phyloP scores from a whole-genome alignment of 208 protist species.

The Vickermania ingenoplastis region DNA sequence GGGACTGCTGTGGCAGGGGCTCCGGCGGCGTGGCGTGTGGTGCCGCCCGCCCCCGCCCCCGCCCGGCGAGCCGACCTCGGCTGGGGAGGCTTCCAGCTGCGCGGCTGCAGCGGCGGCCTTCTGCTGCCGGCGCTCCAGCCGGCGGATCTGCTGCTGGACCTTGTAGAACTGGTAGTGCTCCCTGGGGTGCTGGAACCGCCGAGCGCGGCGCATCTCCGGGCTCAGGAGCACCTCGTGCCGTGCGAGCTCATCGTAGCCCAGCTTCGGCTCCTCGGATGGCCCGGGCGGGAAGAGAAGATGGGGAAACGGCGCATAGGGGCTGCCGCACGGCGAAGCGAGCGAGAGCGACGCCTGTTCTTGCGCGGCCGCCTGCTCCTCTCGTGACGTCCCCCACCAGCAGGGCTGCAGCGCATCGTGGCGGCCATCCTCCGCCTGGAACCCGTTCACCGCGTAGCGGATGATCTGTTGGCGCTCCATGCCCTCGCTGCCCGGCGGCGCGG shows the following conservation, averaged over 20 bases:
- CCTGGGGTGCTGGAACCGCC: neutral
- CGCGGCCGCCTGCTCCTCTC: neutral
- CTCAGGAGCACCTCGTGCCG: neutral
- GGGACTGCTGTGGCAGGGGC: too few relatives aligned
- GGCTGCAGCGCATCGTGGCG: neutral
- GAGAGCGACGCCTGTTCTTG: neutral
- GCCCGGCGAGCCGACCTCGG: too few relatives aligned
- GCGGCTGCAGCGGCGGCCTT: too few relatives aligned
- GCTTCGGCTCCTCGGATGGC: too few relatives aligned
- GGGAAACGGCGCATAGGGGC: neutral
- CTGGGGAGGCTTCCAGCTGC: too few relatives aligned
- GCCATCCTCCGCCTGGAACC: neutral
- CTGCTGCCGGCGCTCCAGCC: too few relatives aligned
- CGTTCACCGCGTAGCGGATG: neutral
- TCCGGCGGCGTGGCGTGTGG: too few relatives aligned
- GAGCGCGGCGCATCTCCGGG: neutral
- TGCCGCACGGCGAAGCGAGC: neutral
- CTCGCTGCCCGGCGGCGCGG: neutral
- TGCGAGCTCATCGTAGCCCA: neutral
- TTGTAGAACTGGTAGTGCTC: slow-evolving; percentile 1
- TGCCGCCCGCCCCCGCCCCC: too few relatives aligned
- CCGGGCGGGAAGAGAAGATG: neutral
- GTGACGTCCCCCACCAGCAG: neutral
- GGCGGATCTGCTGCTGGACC: neutral
- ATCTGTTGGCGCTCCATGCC: neutral